phyloP scores from a whole-genome alignment of 768 basidiomycete species.

The Lepiota brunneoincarnata region DNA sequence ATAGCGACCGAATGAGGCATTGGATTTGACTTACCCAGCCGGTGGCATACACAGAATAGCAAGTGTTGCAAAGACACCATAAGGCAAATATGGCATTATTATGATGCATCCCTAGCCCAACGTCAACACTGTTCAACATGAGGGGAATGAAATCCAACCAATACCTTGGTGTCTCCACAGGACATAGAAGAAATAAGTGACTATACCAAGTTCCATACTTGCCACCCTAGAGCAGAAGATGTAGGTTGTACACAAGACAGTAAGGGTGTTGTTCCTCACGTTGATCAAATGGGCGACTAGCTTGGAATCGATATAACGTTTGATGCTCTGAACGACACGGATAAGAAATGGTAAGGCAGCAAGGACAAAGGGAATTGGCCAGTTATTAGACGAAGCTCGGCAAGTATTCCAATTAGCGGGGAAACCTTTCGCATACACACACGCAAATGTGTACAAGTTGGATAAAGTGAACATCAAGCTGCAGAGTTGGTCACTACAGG shows the following conservation, averaged over 20 bases:
- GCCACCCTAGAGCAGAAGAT: constrained; percentile 55
- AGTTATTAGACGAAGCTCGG: constrained; percentile 41
- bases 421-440: constrained; percentile 63
- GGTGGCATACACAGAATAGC: constrained; percentile 68
- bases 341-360: constrained; percentile 65
- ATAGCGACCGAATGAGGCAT: background rate
- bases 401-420: constrained; percentile 46
- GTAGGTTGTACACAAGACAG: constrained; percentile 1
- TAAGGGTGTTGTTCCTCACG: constrained; percentile 37
- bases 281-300: constrained; percentile 83
- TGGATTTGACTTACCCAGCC: constrained; percentile 61
- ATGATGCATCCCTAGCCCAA: constrained; percentile 23
- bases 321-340: constrained; percentile 83
- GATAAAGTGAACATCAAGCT: constrained; percentile 75
- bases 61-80: constrained; percentile 63
- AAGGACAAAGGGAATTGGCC: constrained; percentile 62
- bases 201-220: constrained; percentile 75
- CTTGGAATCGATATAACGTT: constrained; percentile 81
- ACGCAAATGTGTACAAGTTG: constrained; percentile 71
- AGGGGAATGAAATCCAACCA: constrained; percentile 14
- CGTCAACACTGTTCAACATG: background rate
- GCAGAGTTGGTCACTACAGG: constrained; percentile 73
- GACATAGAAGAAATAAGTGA: constrained; percentile 66
- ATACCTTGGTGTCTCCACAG: constrained; percentile 72
- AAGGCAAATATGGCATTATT: constrained; percentile 56